Evolutionary conservation across 192 early-diverging fungal species (phyloP).

Genomic region (Diversispora eburnea): DNA sequence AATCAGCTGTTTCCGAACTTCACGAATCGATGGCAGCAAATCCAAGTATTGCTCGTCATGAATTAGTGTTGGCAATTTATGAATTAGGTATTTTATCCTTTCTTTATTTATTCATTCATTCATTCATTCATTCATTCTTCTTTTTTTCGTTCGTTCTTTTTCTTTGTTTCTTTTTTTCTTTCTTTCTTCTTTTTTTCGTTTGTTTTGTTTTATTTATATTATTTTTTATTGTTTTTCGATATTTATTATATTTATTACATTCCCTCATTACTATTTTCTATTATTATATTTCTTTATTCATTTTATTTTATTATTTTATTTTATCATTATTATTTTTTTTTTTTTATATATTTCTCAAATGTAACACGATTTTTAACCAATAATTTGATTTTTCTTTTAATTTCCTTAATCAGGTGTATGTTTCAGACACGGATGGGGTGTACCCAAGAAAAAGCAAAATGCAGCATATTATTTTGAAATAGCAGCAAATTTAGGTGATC

Average conservation of each 20-base stretch:
- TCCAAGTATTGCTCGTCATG: conserved; percentile 46
- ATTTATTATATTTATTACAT: no score
- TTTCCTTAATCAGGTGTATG: conserved; percentile 38
- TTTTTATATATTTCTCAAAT: background rate
- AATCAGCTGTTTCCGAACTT: conserved; percentile 64
- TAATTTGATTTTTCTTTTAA: background rate
- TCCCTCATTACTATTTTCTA: no score
- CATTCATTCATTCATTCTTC: background rate
- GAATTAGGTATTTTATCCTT: conserved; percentile 56
- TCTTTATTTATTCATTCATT: background rate
- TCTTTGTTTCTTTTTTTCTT: no score
- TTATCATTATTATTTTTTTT: background rate
- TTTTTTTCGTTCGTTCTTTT: no score
- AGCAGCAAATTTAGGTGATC: conserved; percentile 71
- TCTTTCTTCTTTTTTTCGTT: no score
- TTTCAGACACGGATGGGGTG: conserved; percentile 81
- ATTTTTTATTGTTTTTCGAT: no score
- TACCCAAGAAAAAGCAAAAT: conserved; percentile 64
- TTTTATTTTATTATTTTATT: no score
- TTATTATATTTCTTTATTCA: no score
- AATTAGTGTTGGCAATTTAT: conserved; percentile 77
- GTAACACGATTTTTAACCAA: background rate
- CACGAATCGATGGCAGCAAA: conserved; percentile 36
- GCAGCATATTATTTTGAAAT: conserved; percentile 81
- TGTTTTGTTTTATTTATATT: no score